Evolutionary conservation across 306 rosid species (phyloP).

Genomic region (Begonia peltatifolia): DNA sequence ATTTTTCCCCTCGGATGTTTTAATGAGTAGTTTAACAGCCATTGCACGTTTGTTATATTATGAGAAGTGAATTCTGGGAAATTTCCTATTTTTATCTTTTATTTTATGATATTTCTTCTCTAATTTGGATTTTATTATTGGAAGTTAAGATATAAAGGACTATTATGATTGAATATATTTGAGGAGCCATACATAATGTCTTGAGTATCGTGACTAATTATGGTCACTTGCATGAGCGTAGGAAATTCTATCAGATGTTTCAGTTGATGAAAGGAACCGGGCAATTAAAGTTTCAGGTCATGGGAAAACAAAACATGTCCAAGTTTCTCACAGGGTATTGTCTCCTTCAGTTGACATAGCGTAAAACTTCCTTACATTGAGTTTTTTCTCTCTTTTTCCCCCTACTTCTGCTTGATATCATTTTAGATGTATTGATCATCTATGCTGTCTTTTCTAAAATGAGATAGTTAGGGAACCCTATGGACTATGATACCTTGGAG

Average conservation of each 20-base stretch:
- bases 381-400: slow-evolving; percentile 3
- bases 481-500: slow-evolving; percentile 68
- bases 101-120: no score
- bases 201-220: slow-evolving; percentile 6
- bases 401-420: slow-evolving; percentile 6
- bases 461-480: slow-evolving; percentile 71
- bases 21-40: no score
- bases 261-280: slow-evolving; percentile 52
- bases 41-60: no score
- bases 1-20: no score
- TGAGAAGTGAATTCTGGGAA: no score
- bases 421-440: background rate
- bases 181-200: no score
- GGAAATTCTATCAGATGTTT: slow-evolving; percentile 70
- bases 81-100: no score
- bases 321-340: slow-evolving; percentile 74
- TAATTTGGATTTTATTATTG: no score
- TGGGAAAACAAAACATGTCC: slow-evolving; percentile 47
- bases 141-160: no score
- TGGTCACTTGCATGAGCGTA: slow-evolving; percentile 25
- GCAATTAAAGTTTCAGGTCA: slow-evolving; percentile 24
- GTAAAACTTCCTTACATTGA: slow-evolving; percentile 10
- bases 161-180: no score
- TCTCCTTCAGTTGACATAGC: slow-evolving; percentile 8
- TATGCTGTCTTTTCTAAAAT: background rate